Base-by-base conservation (phyloP, 176 grass and related monocot species). In the Pharus latifolius region DNA sequence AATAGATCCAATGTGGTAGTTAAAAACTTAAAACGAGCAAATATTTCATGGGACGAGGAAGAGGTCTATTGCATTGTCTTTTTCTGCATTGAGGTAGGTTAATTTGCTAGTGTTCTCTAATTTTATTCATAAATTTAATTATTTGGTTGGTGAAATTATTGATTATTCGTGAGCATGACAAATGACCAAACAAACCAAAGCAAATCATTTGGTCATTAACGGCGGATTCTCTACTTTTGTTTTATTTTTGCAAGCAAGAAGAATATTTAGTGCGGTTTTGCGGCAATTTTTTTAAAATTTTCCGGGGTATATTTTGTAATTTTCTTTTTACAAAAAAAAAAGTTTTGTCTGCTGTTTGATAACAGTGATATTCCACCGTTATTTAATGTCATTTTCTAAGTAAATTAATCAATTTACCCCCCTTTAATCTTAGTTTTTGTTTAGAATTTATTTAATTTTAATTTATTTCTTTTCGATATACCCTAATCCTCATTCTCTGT, bases 121-220 rank as follows among this genome's bases (percentile, higher is more conserved):
- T 78, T 84, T 60, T 44, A 24, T 74, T 68, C 62, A 49, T 14
- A 5, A 24, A 23, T 6, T n/a, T 54, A 37, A 80, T 84, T 22
- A 78, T 78, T 75, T 76, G 65, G 83, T 75, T 80, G 76, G 83
- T 80, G 44, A 67, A 38, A 41, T 75, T 79, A 44, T 67, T 59
- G 48, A 41, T 75, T 79, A 44, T 67, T 59, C 23, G 63, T 9
- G 53, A 61, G 38, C 63, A 64, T 63, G 70, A 70, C 62, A 61
- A 18, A 44, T 24, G 46, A 49, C 23, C 46, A 59, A 69, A 25
- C 45, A n/a, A n/a, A n/a, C 26, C 42, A 41, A 33, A 22, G 19
- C 23, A 64, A 62, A 56, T 67, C 54, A 62, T 61, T 61, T 61
- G 52, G 18, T 32, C 54, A 13, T 33, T 35, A 54, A 47, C 45